Conservation (phyloP, 2,329 filamentous ascomycete species). For the Aspergillus sp. region DNA sequence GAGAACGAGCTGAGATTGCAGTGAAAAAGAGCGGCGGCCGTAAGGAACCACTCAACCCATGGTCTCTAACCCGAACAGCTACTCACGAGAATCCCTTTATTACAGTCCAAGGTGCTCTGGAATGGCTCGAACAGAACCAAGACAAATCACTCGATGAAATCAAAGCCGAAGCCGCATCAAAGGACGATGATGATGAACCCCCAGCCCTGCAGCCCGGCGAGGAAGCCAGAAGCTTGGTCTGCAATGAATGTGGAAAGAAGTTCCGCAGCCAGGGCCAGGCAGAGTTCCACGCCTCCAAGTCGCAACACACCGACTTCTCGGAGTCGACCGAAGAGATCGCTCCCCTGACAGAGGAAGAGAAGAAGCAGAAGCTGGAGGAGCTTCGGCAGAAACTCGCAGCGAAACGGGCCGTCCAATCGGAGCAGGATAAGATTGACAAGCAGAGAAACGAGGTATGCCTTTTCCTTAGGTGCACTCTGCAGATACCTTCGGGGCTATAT, state of each 20-base stretch:
- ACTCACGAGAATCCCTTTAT: slow-evolving; percentile 9
- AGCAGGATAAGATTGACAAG: slow-evolving; percentile 74
- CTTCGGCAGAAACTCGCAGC: slow-evolving; percentile 68
- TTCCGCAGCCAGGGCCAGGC: slow-evolving; percentile 79
- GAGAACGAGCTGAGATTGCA: slow-evolving; percentile 75
- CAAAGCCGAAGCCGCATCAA: slow-evolving; percentile 50
- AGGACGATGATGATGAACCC: slow-evolving; percentile 56
- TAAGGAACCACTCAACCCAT: slow-evolving; percentile 46
- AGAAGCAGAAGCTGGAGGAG: slow-evolving; percentile 73
- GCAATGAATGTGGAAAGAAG: slow-evolving; percentile 91
- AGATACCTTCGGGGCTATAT: neutral
- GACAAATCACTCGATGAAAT: slow-evolving; percentile 85
- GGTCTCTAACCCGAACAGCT: neutral
- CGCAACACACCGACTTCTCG: slow-evolving; percentile 85
- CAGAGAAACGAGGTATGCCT: slow-evolving; percentile 74
- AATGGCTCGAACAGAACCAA: slow-evolving; percentile 92
- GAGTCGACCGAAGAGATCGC: slow-evolving; percentile 92
- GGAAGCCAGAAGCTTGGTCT: slow-evolving; percentile 76
- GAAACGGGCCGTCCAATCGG: slow-evolving; percentile 67
- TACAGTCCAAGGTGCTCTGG: slow-evolving; percentile 79
- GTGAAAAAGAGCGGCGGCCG: slow-evolving; percentile 78
- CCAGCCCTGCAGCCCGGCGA: slow-evolving; percentile 68
- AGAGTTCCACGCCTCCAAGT: slow-evolving; percentile 87
- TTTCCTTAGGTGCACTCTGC: neutral
- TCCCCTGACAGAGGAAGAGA: slow-evolving; percentile 88